Evolutionary conservation across 1,284 basidiomycete genomes (phyloP), one percentile per base, ranked within the genome.

Genomic region (Cutaneotrichosporon spelunceum): DNA sequence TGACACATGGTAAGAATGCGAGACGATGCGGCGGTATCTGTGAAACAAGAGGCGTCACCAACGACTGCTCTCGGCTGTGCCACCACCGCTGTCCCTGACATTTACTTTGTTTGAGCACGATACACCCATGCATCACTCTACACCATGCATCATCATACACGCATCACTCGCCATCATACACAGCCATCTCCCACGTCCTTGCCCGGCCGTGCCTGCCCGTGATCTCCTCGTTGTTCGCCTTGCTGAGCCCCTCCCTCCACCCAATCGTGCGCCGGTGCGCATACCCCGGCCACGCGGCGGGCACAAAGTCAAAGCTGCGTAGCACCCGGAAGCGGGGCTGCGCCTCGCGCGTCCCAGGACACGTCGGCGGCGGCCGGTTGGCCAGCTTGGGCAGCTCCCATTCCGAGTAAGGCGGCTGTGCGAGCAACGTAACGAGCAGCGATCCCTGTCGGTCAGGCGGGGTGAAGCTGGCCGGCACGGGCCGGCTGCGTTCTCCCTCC

Each of bases 231-330:
- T 80, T 80, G 55, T 60, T 63, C n/a, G 47, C 65, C 62, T 73
- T 76, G 29, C 72, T 74, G 30, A 76, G 56, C 0, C 78, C 78
- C 55, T 80, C 80, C 57, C 81, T 79, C 71, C 76, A 83, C 1
- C 93, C 93, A 68, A 94, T 89, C 1, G 94, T 97, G 84, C 95
- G 88, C 13, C 91, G 82, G 78, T 98, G 94, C 67, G 88, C 87
- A 71, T 97, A 98, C 0, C 90, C 92, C 53, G 84, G 84, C 86
- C 91, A 98, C 0, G 81, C 72, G 14, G 76, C 77, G 27, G 90
- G 83, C 50, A 86, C 81, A 71, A 99, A 99, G 26, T 81, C 83
- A 75, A 95, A 97, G 1, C 91, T 93, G 26, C 92, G 84, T 53
- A 93, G 79, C 5, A 91, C 82, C 3, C 80, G 84, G 73, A 90